A percentile compares a stretch with the other conserved stretches of the same genome.
phyloP scores from a whole-genome alignment of 208 protist species.

The Acanthamoeba lenticulata region DNA sequence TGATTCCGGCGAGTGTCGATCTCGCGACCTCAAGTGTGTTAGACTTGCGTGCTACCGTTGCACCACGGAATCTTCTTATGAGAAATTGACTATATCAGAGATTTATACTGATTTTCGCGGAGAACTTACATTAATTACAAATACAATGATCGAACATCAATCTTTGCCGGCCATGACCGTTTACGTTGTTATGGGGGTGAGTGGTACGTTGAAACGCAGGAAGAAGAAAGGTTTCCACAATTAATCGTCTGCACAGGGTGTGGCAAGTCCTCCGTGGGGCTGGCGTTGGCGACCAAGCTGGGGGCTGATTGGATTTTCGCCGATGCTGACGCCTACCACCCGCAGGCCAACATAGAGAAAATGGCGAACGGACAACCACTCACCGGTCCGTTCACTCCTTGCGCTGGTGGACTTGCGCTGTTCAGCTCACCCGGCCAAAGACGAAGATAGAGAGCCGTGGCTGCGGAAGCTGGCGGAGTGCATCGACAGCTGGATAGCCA shows the following conservation, averaged over 20 bases:
- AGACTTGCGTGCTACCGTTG: constrained; percentile 65
- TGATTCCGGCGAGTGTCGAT: constrained; percentile 65
- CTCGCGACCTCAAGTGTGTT: constrained; percentile 65
- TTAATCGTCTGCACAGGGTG: neutral
- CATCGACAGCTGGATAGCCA: neutral
- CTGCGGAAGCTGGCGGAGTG: neutral
- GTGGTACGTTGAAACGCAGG: neutral
- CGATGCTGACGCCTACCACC: constrained; percentile 25
- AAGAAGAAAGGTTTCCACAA: neutral
- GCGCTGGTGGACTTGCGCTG: neutral
- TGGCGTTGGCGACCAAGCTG: neutral
- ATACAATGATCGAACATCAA: neutral
- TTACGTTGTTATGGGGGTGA: neutral
- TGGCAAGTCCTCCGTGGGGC: constrained; percentile 9
- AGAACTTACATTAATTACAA: neutral
- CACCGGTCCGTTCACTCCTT: neutral
- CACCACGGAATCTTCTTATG: constrained; percentile 42
- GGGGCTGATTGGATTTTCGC: neutral
- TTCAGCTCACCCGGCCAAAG: neutral
- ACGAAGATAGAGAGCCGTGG: neutral
- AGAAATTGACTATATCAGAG: neutral
- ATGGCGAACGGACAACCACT: neutral
- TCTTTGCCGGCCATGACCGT: neutral
- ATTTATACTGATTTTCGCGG: neutral
- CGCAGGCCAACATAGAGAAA: neutral